Base-by-base conservation (phyloP, 768 basidiomycete genomes). In the Termitomyces sp. region DNA sequence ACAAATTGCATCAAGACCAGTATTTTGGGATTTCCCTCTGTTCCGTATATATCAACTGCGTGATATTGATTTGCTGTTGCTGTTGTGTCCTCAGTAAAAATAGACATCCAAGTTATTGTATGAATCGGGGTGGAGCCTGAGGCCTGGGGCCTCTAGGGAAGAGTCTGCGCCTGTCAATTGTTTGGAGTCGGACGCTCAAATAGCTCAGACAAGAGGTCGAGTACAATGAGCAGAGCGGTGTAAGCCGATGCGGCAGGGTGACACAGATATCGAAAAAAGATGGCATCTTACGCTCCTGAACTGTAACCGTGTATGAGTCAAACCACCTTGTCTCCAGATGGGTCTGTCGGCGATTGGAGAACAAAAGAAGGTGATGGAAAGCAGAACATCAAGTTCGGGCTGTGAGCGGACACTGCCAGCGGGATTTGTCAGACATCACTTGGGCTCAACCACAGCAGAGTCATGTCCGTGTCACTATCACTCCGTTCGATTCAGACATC, bases 381-480 rank as follows among this genome's bases (percentile, higher is more conserved):
- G n/a, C 40, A 20, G 20, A 40, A 42, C 15, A 40, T 28, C 4
- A 4, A 42, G 42, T n/a, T 44, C 42, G 42, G 42, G 13, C 38
- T 12, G 42, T 28, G 28, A 4, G 28, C 2, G 28, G 28, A 28
- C 28, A 28, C 42, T n/a, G 35, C 11, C 35, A 9, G 12, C 20
- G 20, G 45, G 46, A 38, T 53, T 54, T 54, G 36, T 54, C 53
- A 54, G 38, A 18, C 15, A 49, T 32, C 48, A 49, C 16, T 52
- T 9, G 35, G 20, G 20, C 51, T 36, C 44, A 45, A 13, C 22
- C 22, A 48, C n/a, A 32, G 36, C 55, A 57, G 18, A n/a, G 24
- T 1, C 53, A 65, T 62, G 61, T 57, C 64, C 22, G 28, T 53
- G 38, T 52, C 63, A 42, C 48, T 61, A 39, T 51, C 58, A 18